Conservation (phyloP, 257 asterid species). For the Verbena officinalis region DNA sequence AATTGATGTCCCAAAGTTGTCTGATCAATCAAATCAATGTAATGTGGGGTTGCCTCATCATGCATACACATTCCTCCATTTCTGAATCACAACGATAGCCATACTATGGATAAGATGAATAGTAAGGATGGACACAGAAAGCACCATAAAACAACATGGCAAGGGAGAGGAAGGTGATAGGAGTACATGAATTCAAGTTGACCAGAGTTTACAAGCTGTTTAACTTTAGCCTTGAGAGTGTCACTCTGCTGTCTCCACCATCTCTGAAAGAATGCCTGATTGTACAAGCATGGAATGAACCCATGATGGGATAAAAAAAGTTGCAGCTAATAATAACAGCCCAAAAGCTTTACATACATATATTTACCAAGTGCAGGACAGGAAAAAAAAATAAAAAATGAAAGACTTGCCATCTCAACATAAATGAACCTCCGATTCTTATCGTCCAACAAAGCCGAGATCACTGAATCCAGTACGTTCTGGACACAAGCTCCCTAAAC, state of each 20-base stretch:
- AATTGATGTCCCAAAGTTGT: conserved; percentile 78
- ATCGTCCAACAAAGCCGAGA: conserved; percentile 65
- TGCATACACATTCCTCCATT: conserved; percentile 93
- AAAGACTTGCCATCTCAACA: conserved; percentile 68
- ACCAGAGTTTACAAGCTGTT: conserved; percentile 64
- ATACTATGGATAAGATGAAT: conserved; percentile 9
- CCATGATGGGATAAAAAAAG: background rate
- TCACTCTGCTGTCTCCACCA: conserved; percentile 86
- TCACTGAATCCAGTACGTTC: conserved; percentile 76
- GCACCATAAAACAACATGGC: background rate
- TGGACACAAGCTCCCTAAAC: conserved; percentile 79
- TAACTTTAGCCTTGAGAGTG: conserved; percentile 59
- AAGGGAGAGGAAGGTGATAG: background rate
- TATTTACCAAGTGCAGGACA: too few species aligned
- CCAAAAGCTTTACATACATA: too few species aligned
- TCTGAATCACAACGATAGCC: conserved; percentile 37
- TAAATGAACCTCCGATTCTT: conserved; percentile 69
- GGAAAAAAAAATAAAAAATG: background rate
- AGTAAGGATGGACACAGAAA: background rate
- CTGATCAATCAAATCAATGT: conserved; percentile 82
- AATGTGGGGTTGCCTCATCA: conserved; percentile 86
- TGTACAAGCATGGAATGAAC: conserved; percentile 9
- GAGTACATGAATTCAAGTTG: conserved; percentile 79
- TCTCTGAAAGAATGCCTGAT: conserved; percentile 76
- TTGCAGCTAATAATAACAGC: background rate